Evolutionary conservation across 352 stramenopile species (phyloP).

Genomic region (Phytophthora hybrid): DNA sequence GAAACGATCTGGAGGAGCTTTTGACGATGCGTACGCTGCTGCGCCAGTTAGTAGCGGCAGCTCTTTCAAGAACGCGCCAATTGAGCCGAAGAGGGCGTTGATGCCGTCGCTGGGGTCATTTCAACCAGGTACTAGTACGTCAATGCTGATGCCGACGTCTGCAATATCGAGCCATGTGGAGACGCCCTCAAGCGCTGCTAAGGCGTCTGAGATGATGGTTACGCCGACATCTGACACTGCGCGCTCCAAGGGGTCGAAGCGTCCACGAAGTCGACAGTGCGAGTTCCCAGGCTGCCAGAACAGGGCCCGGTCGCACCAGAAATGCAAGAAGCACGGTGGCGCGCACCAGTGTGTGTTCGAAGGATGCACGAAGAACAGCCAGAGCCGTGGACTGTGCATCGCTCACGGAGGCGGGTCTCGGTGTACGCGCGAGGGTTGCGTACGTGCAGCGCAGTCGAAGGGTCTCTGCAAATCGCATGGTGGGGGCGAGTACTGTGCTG

Average conservation of each 20-base stretch:
- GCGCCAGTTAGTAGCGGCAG: slow-evolving; percentile 12
- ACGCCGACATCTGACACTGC: slow-evolving; percentile 15
- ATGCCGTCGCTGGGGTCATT: slow-evolving; percentile 28
- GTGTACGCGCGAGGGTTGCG: slow-evolving; percentile 83
- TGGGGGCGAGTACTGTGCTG: slow-evolving; percentile 82
- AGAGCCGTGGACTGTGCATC: slow-evolving; percentile 88
- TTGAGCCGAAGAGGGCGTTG: slow-evolving; percentile 50
- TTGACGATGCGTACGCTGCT: slow-evolving; percentile 22
- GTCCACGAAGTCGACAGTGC: slow-evolving; percentile 67
- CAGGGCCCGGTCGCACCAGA: slow-evolving; percentile 84
- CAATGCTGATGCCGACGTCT: slow-evolving; percentile 13
- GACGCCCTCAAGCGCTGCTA: not conserved
- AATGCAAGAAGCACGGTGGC: slow-evolving; percentile 92
- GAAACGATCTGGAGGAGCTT: slow-evolving; percentile 30
- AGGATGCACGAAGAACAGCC: slow-evolving; percentile 89
- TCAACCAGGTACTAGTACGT: slow-evolving; percentile 18
- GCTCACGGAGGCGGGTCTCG: slow-evolving; percentile 83
- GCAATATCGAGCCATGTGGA: slow-evolving; percentile 4
- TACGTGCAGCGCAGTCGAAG: slow-evolving; percentile 85
- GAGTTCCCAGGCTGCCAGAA: slow-evolving; percentile 80
- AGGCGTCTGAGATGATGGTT: not conserved
- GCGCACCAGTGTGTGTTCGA: slow-evolving; percentile 86
- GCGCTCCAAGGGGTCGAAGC: slow-evolving; percentile 38
- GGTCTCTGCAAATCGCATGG: slow-evolving; percentile 89
- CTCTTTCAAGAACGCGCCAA: slow-evolving; percentile 45